phyloP scores from a whole-genome alignment of 179 eudicot species.

The Monotropa hypopitys region DNA sequence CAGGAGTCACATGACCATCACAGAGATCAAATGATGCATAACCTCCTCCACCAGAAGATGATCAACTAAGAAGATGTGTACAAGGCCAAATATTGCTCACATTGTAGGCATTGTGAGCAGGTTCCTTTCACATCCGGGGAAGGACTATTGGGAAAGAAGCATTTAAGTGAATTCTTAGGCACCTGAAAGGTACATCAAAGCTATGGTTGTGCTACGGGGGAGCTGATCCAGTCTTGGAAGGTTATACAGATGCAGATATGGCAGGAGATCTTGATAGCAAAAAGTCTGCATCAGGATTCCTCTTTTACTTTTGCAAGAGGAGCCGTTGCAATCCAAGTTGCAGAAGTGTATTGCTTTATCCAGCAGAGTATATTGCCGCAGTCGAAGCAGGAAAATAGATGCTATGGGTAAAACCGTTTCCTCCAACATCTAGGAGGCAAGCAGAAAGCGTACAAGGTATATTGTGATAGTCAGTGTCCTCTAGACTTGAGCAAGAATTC shows the following conservation, averaged over 20 bases:
- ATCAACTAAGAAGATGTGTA: neutral
- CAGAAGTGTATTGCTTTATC: too few relatives aligned
- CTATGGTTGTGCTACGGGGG: neutral
- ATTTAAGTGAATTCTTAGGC: neutral
- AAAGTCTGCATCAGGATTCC: neutral
- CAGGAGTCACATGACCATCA: neutral
- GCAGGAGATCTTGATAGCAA: neutral
- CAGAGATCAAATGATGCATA: neutral
- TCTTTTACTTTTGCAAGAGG: neutral
- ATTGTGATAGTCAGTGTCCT: too few relatives aligned
- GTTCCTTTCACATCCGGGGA: neutral
- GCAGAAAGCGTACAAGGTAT: too few relatives aligned
- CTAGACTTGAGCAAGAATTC: too few relatives aligned
- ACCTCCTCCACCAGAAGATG: neutral
- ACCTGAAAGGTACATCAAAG: neutral
- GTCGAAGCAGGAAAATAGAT: neutral
- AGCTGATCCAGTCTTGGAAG: neutral
- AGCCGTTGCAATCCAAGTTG: neutral
- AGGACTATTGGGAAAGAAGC: neutral
- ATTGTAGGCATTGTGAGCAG: neutral
- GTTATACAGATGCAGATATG: too few relatives aligned
- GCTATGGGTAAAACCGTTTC: neutral
- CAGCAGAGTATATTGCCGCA: neutral
- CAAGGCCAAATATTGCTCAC: neutral
- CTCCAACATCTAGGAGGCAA: neutral